Conservation (phyloP, 2,329 filamentous ascomycete genomes). For the Tricladium varicosporioides region DNA sequence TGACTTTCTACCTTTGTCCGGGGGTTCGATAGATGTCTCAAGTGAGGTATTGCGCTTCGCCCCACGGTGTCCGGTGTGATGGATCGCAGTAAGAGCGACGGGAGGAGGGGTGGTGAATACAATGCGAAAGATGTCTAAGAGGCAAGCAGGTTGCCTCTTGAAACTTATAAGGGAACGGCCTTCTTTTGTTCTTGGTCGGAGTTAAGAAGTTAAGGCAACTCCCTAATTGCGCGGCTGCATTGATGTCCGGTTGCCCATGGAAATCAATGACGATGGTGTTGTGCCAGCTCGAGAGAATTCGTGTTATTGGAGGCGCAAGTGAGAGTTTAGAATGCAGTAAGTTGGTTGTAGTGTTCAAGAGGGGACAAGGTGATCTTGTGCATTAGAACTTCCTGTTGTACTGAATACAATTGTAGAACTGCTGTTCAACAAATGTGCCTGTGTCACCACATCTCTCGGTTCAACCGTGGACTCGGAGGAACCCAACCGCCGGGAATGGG, state of each 20-base stretch:
- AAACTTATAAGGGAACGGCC: slow-evolving; percentile 3
- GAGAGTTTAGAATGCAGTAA: not conserved
- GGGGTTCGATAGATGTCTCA: slow-evolving; percentile 29
- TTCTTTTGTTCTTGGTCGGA: slow-evolving; percentile 18
- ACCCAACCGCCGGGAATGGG: not conserved
- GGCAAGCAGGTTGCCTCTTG: slow-evolving; percentile 24
- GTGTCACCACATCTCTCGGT: too few species aligned
- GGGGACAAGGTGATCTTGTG: not conserved
- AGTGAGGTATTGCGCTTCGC: slow-evolving; percentile 24
- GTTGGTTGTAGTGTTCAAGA: not conserved
- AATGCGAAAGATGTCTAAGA: slow-evolving; percentile 35
- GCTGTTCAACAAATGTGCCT: too few species aligned
- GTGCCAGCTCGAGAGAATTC: not conserved
- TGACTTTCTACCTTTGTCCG: slow-evolving; percentile 21
- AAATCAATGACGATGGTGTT: slow-evolving; percentile 11
- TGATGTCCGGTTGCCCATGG: not conserved
- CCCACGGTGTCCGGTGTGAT: slow-evolving; percentile 27
- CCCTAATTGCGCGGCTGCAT: not conserved
- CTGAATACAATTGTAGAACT: too few species aligned
- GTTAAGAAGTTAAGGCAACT: slow-evolving; percentile 26
- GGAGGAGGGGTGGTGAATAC: slow-evolving; percentile 31
- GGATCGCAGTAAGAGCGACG: slow-evolving; percentile 34
- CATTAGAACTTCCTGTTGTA: too few species aligned
- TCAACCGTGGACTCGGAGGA: not conserved
- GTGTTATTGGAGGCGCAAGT: not conserved